Evolutionary conservation across 23 red algal genomes (phyloP).

Genomic region (Porphyridium purpureum): DNA sequence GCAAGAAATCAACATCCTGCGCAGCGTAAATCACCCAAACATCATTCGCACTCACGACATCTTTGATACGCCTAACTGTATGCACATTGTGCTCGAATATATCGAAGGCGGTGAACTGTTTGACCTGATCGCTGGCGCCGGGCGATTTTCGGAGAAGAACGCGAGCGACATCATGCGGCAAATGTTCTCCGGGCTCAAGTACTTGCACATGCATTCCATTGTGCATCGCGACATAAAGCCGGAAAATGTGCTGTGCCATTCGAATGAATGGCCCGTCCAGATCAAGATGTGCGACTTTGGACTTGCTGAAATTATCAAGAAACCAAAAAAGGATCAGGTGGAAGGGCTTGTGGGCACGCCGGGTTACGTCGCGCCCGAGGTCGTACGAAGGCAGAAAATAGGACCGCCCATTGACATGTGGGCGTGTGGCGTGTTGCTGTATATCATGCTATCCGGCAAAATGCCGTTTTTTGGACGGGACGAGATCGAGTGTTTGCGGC

Average conservation of each 20-base stretch:
- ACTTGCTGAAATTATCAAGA: slow-evolving; percentile 65
- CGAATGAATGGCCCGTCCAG: slow-evolving; percentile 50
- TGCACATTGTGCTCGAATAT: slow-evolving; percentile 57
- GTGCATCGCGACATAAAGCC: slow-evolving; percentile 84
- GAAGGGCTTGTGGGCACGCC: slow-evolving; percentile 80
- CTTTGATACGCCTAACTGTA: slow-evolving; percentile 39
- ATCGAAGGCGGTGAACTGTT: slow-evolving; percentile 77
- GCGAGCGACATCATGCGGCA: slow-evolving; percentile 44
- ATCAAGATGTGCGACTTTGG: slow-evolving; percentile 97
- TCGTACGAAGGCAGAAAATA: slow-evolving; percentile 49
- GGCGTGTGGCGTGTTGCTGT: slow-evolving; percentile 79
- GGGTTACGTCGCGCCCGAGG: slow-evolving; percentile 91
- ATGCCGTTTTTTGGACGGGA: slow-evolving; percentile 95
- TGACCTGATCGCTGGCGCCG: slow-evolving; percentile 59
- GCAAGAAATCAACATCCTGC: slow-evolving; percentile 18
- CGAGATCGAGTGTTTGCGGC: slow-evolving; percentile 62
- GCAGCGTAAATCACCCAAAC: slow-evolving; percentile 41
- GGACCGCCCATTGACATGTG: slow-evolving; percentile 73
- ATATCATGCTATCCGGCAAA: slow-evolving; percentile 88
- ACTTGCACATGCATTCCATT: slow-evolving; percentile 44
- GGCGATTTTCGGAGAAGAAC: slow-evolving; percentile 57
- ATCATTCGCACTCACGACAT: slow-evolving; percentile 74
- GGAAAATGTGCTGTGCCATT: slow-evolving; percentile 60
- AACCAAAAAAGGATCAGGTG: slow-evolving; percentile 42
- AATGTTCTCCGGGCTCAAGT: slow-evolving; percentile 59